Conservation (phyloP, 306 rosid genomes). For the Gastrolobium villosum region DNA sequence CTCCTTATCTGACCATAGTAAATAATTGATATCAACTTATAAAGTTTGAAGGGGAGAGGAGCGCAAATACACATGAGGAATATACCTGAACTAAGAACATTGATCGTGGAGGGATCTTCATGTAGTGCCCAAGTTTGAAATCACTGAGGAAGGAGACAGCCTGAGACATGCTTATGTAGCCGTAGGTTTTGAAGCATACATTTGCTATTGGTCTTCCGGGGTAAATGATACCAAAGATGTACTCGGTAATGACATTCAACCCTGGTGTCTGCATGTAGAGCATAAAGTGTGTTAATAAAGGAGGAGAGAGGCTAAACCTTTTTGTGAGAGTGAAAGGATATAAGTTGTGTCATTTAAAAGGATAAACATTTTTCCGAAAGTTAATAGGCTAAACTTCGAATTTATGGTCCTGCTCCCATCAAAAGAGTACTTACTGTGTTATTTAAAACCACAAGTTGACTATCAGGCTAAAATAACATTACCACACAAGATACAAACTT, state of each 20-base stretch:
- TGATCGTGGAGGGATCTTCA: conserved; percentile 86
- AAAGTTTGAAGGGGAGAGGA: not conserved
- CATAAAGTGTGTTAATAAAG: too few relatives aligned
- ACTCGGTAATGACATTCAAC: conserved; percentile 79
- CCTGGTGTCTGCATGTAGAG: conserved; percentile 71
- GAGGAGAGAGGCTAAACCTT: too few relatives aligned
- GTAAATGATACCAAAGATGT: conserved; percentile 71
- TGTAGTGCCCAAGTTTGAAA: conserved; percentile 87
- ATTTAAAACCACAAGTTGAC: not conserved
- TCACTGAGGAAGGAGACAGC: conserved; percentile 84
- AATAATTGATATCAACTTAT: not conserved
- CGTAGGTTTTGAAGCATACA: conserved; percentile 87
- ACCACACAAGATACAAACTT: not conserved
- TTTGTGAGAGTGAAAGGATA: too few relatives aligned
- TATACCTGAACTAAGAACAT: conserved; percentile 87
- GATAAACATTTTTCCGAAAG: too few relatives aligned
- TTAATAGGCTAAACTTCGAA: not conserved
- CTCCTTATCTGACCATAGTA: not conserved
- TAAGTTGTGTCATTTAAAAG: too few relatives aligned
- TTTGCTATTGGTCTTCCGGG: conserved; percentile 87
- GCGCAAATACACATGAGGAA: not conserved
- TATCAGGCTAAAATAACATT: not conserved
- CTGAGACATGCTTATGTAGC: conserved; percentile 76
- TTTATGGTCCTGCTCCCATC: not conserved
- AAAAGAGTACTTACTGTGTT: not conserved